Evolutionary conservation across 2,329 filamentous ascomycete genomes (phyloP).

Genomic region (Teratosphaeria viscida): DNA sequence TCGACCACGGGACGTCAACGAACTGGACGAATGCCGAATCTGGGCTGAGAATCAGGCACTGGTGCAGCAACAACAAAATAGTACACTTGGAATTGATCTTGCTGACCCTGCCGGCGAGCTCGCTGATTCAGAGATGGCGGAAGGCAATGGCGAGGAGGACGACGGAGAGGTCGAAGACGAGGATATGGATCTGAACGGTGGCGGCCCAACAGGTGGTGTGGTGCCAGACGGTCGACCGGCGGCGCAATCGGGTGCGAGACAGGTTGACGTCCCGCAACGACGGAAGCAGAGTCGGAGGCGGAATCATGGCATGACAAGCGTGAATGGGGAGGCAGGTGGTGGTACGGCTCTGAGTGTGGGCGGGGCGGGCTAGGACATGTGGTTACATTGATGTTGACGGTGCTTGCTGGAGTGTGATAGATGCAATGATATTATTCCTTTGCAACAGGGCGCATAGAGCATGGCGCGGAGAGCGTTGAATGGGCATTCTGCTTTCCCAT

Average conservation of each 20-base stretch:
- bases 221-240: constrained; percentile 1
- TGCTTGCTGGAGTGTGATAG: not conserved
- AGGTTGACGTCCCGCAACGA: not conserved
- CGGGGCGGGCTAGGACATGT: constrained; percentile 5
- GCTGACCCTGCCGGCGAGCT: constrained; percentile 6
- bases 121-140: constrained; percentile 22
- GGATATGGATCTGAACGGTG: constrained; percentile 18
- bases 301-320: constrained; percentile 1
- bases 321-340: constrained; percentile 7
- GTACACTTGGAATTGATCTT: not conserved
- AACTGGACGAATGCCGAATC: constrained; percentile 62
- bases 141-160: constrained; percentile 17
- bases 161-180: constrained; percentile 21
- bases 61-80: not conserved
- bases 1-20: constrained; percentile 67
- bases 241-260: not conserved
- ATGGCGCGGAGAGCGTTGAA: not conserved
- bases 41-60: constrained; percentile 23
- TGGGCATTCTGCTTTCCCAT: not conserved
- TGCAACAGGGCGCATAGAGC: not conserved
- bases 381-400: not conserved
- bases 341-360: constrained; percentile 11
- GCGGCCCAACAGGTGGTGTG: not conserved
- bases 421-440: not conserved
- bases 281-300: constrained; percentile 5